phyloP scores from a whole-genome alignment of 2,329 filamentous ascomycete genomes.

The Exserohilum rostratum region DNA sequence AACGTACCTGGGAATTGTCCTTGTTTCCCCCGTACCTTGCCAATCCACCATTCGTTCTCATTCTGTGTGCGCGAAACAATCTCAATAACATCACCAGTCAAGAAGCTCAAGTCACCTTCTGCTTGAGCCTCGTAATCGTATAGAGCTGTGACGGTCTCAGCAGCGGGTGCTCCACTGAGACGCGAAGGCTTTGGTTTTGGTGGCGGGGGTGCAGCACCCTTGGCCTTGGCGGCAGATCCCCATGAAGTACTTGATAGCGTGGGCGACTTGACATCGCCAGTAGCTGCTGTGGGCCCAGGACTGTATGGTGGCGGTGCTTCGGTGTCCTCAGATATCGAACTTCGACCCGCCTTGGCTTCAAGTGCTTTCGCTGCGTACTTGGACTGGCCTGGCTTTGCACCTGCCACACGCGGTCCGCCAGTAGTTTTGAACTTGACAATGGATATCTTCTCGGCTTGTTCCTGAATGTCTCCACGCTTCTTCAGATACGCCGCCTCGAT shows the following conservation, averaged over 20 bases:
- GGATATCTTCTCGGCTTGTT: slow-evolving; percentile 78
- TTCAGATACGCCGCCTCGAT: slow-evolving; percentile 89
- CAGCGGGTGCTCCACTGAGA: slow-evolving; percentile 67
- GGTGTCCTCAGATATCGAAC: slow-evolving; percentile 40
- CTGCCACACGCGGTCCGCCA: slow-evolving; percentile 60
- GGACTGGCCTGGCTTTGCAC: slow-evolving; percentile 34
- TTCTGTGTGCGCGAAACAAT: slow-evolving; percentile 83
- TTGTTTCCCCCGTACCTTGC: slow-evolving; percentile 76
- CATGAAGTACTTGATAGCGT: slow-evolving; percentile 46
- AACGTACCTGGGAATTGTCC: slow-evolving; percentile 92
- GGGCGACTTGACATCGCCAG: slow-evolving; percentile 33
- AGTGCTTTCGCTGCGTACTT: slow-evolving; percentile 50
- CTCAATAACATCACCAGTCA: slow-evolving; percentile 86
- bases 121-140: slow-evolving; percentile 98
- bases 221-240: slow-evolving; percentile 55
- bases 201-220: slow-evolving; percentile 57
- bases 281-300: slow-evolving; percentile 33
- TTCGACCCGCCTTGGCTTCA: slow-evolving; percentile 43
- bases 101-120: slow-evolving; percentile 91
- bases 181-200: slow-evolving; percentile 70
- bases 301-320: slow-evolving; percentile 50
- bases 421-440: slow-evolving; percentile 94
- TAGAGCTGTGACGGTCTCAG: slow-evolving; percentile 84
- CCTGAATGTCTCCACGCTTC: slow-evolving; percentile 88
- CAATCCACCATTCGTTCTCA: slow-evolving; percentile 97